Evolutionary conservation across 1,284 basidiomycete species (phyloP).

Genomic region (Sanghuangporus baumii): DNA sequence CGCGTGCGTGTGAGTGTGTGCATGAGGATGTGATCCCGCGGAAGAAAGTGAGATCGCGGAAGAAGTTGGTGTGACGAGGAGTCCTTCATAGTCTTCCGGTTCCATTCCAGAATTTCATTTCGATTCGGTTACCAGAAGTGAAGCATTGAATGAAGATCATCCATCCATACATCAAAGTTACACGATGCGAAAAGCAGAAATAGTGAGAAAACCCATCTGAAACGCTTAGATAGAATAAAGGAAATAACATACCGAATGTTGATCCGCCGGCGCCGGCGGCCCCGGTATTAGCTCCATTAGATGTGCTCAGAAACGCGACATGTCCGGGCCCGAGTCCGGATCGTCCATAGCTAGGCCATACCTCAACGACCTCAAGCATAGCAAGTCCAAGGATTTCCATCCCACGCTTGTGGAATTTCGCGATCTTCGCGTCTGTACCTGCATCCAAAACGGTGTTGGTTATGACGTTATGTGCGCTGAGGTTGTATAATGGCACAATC

Average conservation of each 20-base stretch:
- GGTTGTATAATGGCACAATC: constrained; percentile 91
- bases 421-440: constrained; percentile 92
- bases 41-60: constrained; percentile 36
- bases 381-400: constrained; percentile 80
- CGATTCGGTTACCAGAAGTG: too few species aligned
- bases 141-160: too few species aligned
- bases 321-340: neutral
- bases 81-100: neutral
- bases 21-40: constrained; percentile 22
- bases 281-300: constrained; percentile 16
- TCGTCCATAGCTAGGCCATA: constrained; percentile 40
- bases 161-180: too few species aligned
- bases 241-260: neutral
- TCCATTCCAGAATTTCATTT: neutral
- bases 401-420: constrained; percentile 81
- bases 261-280: neutral
- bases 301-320: constrained; percentile 17
- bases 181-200: too few species aligned
- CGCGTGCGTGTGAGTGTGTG: neutral
- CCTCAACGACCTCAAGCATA: constrained; percentile 77
- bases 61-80: constrained; percentile 31
- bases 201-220: too few species aligned
- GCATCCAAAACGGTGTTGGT: constrained; percentile 88
- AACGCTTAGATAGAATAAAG: too few species aligned
- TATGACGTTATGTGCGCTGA: constrained; percentile 90